Conservation (phyloP, 2,329 filamentous ascomycete species). For the Colletotrichum sp. region DNA sequence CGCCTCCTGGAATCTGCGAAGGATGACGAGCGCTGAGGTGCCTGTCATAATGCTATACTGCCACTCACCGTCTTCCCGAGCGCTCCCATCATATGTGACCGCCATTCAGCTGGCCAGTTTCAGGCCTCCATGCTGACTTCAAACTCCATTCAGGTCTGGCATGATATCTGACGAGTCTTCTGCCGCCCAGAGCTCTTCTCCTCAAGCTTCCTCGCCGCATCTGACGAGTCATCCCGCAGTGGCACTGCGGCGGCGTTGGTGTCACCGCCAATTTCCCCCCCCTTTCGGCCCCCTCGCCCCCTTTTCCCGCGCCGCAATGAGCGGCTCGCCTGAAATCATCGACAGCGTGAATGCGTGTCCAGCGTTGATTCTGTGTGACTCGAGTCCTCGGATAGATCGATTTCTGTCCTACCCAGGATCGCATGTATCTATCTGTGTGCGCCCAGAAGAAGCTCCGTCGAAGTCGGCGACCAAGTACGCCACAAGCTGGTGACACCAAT, state of each 20-base stretch:
- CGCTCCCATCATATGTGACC: background rate
- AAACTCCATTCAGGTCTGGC: background rate
- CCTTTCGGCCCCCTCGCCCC: conserved; percentile 9
- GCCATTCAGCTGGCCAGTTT: background rate
- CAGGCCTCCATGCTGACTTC: background rate
- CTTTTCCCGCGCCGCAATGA: background rate
- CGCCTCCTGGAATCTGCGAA: background rate
- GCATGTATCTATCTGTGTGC: background rate
- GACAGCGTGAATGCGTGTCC: background rate
- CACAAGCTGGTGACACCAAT: conserved; percentile 38
- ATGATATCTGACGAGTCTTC: background rate
- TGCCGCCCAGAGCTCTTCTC: background rate
- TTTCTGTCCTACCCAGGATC: background rate
- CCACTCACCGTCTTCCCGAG: background rate
- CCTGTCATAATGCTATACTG: background rate
- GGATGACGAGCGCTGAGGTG: background rate
- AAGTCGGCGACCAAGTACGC: conserved; percentile 25
- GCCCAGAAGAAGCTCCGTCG: background rate
- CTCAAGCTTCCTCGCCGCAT: background rate
- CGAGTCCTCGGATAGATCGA: background rate
- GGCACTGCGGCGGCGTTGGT: conserved; percentile 24
- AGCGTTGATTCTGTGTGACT: background rate
- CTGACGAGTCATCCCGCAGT: background rate
- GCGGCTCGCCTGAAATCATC: background rate
- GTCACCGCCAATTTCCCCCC: conserved; percentile 28